These are phyloP conservation scores for Fusarium aywerte DNA, from an alignment of 2,329 filamentous ascomycete species.

Conservation along the genomic window DNA sequence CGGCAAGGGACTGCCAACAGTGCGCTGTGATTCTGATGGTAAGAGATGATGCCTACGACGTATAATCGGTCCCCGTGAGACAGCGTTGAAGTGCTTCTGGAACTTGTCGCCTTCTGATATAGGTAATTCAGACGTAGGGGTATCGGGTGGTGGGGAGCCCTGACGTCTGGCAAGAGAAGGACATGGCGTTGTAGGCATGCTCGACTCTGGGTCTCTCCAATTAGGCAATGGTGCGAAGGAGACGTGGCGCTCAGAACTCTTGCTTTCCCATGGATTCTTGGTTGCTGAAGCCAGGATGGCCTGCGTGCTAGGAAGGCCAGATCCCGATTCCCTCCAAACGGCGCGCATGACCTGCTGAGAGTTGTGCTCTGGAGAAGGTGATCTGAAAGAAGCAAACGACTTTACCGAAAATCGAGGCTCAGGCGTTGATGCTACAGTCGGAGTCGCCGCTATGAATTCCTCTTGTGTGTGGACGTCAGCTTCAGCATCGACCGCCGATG, in stretches of 20 bases:
- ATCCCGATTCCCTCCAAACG: conserved; percentile 39
- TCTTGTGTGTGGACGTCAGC: conserved; percentile 14
- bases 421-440: conserved; percentile 51
- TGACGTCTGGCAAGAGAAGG: conserved; percentile 38
- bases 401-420: conserved; percentile 62
- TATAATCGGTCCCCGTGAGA: conserved; percentile 52
- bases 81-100: conserved; percentile 59
- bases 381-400: conserved; percentile 64
- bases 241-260: conserved; percentile 48
- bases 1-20: conserved; percentile 38
- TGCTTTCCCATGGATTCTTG: conserved; percentile 49
- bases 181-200: conserved; percentile 13
- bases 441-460: neutral
- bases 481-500: neutral
- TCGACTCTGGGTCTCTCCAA: conserved; percentile 32
- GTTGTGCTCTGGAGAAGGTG: conserved; percentile 58
- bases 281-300: conserved; percentile 51
- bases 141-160: conserved; percentile 59
- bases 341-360: conserved; percentile 24
- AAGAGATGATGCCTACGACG: conserved; percentile 49
- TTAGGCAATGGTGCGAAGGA: conserved; percentile 52
- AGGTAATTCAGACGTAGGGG: conserved; percentile 50
- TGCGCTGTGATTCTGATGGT: conserved; percentile 56
- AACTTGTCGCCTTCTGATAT: conserved; percentile 54
- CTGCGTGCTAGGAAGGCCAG: conserved; percentile 49